Percentiles rank a stretch among this genome's conserved stretches.
Evolutionary conservation across 1,139 yeast species (phyloP).

Genomic region (Scheffersomyces parashehatae): DNA sequence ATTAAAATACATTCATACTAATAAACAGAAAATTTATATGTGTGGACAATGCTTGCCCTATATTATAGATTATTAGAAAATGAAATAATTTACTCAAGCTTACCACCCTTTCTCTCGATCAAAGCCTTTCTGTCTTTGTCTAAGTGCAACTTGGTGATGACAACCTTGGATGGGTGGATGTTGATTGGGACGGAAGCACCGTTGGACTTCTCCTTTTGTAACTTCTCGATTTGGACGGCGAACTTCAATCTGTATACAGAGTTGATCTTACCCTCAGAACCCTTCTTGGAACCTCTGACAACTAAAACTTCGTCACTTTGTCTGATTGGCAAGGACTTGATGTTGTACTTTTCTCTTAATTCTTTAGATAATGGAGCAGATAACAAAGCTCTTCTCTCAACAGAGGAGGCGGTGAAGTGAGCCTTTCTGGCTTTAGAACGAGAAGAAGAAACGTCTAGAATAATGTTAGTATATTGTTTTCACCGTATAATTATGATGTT

Average conservation of each 20-base stretch:
- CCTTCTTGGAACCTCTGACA: slow-evolving; percentile 99
- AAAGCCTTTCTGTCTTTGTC: slow-evolving; percentile 99
- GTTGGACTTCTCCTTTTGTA: slow-evolving; percentile 96
- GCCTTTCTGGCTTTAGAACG: slow-evolving; percentile 99
- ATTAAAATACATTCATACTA: slow-evolving; percentile 26
- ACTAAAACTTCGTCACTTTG: slow-evolving; percentile 95
- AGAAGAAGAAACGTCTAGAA: slow-evolving; percentile 93
- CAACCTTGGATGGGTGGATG: slow-evolving; percentile 99
- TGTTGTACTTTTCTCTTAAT: slow-evolving; percentile 96
- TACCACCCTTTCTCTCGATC: slow-evolving; percentile 91
- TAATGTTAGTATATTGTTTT: slow-evolving; percentile 29
- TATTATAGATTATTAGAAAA: slow-evolving; percentile 7
- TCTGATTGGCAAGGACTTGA: slow-evolving; percentile 97
- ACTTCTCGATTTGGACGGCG: slow-evolving; percentile 95
- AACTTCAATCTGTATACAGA: slow-evolving; percentile 99
- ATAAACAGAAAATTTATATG: slow-evolving; percentile 6
- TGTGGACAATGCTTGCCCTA: background rate
- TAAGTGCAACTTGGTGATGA: slow-evolving; percentile 96
- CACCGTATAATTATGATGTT: background rate
- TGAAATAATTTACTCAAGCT: slow-evolving; percentile 25
- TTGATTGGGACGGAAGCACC: slow-evolving; percentile 98
- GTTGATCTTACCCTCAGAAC: slow-evolving; percentile 97
- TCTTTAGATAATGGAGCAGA: slow-evolving; percentile 99
- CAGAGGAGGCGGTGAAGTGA: slow-evolving; percentile 97
- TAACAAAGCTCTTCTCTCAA: slow-evolving; percentile 91